Conservation (phyloP, 768 basidiomycete species). For the Mycena crocata region DNA sequence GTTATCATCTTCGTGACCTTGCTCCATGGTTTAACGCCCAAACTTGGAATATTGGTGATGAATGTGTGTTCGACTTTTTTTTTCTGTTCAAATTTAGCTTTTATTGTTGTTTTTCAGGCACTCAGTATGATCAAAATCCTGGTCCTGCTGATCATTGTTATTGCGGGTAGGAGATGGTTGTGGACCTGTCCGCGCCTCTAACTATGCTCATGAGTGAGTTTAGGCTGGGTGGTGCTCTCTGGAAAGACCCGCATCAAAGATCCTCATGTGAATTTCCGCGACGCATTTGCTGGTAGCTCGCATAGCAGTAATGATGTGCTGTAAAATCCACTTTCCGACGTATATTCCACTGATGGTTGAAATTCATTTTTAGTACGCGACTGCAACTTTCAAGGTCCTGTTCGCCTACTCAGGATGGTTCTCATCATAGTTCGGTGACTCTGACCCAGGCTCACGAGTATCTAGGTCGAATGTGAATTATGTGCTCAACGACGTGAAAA, state of each 20-base stretch:
- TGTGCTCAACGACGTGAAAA: conserved; percentile 69
- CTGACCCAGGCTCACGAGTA: background rate
- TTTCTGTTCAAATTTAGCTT: conserved; percentile 16
- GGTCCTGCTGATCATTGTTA: conserved; percentile 65
- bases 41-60: conserved; percentile 61
- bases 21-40: conserved; percentile 64
- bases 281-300: conserved; percentile 67
- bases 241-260: conserved; percentile 62
- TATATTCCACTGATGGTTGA: conserved; percentile 39
- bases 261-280: conserved; percentile 63
- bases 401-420: conserved; percentile 40
- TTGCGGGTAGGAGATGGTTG: conserved; percentile 48
- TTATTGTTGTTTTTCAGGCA: conserved; percentile 51
- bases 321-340: background rate
- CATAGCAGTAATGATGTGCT: conserved; percentile 53
- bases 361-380: conserved; percentile 64
- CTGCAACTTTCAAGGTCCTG: conserved; percentile 70
- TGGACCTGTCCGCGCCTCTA: background rate
- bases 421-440: background rate
- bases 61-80: conserved; percentile 50
- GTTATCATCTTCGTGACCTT: conserved; percentile 63
- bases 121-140: conserved; percentile 66
- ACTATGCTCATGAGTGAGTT: background rate
- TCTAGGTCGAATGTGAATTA: conserved; percentile 65
- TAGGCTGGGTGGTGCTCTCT: conserved; percentile 68